phyloP scores from a whole-genome alignment of 129 eudicot species.

The Lactuca saligna region DNA sequence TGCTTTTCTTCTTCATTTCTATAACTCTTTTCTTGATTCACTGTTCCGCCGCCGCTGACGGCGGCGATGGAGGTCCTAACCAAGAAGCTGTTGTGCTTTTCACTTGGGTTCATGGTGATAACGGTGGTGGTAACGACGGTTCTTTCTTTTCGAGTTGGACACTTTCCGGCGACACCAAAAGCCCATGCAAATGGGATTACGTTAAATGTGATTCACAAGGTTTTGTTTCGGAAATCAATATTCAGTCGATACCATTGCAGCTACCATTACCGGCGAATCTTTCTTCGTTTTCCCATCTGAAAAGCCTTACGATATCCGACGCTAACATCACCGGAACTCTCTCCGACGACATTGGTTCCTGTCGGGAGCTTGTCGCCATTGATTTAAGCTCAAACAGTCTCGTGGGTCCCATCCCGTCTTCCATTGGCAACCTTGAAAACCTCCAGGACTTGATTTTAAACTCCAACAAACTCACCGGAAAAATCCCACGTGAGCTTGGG shows the following conservation, averaged over 20 bases:
- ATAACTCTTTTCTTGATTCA: constrained; percentile 26
- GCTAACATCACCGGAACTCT: constrained; percentile 64
- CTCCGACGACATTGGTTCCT: constrained; percentile 39
- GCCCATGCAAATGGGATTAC: constrained; percentile 68
- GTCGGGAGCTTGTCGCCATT: constrained; percentile 36
- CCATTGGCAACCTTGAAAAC: constrained; percentile 45
- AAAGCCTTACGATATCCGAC: constrained; percentile 45
- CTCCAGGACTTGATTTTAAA: constrained; percentile 50
- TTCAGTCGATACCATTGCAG: constrained; percentile 47
- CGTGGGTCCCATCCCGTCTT: constrained; percentile 54
- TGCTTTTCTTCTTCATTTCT: constrained; percentile 11
- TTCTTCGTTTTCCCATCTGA: constrained; percentile 39
- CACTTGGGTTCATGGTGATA: constrained; percentile 39
- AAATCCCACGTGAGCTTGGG: constrained; percentile 52
- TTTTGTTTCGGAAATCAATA: constrained; percentile 45
- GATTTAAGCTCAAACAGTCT: constrained; percentile 64
- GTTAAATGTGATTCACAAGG: constrained; percentile 42
- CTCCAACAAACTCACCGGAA: constrained; percentile 71
- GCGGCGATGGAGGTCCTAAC: constrained; percentile 24
- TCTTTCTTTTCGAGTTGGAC: constrained; percentile 42
- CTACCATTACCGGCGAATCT: constrained; percentile 52
- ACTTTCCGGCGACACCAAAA: constrained; percentile 27
- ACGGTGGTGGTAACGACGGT: background rate
- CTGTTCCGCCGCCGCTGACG: constrained; percentile 17
- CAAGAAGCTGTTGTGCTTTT: constrained; percentile 37